These are phyloP conservation scores for Powellomyces hirtus DNA, from an alignment of 192 early-diverging fungal species.

Conservation along the genomic window DNA sequence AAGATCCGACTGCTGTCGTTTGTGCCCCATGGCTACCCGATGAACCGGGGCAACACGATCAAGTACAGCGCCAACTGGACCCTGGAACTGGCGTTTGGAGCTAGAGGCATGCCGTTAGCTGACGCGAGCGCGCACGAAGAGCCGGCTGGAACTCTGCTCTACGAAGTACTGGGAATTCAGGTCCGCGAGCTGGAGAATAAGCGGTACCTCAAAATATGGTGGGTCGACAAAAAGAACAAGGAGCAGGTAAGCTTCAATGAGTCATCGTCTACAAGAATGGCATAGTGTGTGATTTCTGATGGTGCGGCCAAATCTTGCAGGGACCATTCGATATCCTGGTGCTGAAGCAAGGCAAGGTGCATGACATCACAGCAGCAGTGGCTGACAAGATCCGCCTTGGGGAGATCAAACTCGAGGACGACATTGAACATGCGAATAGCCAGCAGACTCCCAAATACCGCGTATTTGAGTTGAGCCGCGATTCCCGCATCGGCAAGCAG, in stretches of 20 bases:
- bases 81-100: constrained; percentile 55
- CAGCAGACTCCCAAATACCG: background rate
- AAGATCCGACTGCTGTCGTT: constrained; percentile 69
- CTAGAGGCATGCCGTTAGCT: constrained; percentile 24
- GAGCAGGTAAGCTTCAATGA: constrained; percentile 57
- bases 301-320: too few species aligned
- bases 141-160: constrained; percentile 54
- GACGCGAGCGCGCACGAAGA: constrained; percentile 29
- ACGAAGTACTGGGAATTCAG: constrained; percentile 81
- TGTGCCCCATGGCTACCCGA: background rate
- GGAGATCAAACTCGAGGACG: constrained; percentile 4
- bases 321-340: constrained; percentile 68
- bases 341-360: constrained; percentile 50
- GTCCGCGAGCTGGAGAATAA: constrained; percentile 83
- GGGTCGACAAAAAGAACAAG: constrained; percentile 61
- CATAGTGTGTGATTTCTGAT: background rate
- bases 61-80: constrained; percentile 44
- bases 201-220: constrained; percentile 65
- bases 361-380: constrained; percentile 50
- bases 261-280: constrained; percentile 2
- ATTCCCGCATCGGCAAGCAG: background rate
- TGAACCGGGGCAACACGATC: constrained; percentile 34
- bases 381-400: constrained; percentile 36
- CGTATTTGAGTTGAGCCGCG: constrained; percentile 1
- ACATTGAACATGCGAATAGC: background rate